Evolutionary conservation across 202 grass and related monocot species (phyloP).

Genomic region (Carex sylvatica): DNA sequence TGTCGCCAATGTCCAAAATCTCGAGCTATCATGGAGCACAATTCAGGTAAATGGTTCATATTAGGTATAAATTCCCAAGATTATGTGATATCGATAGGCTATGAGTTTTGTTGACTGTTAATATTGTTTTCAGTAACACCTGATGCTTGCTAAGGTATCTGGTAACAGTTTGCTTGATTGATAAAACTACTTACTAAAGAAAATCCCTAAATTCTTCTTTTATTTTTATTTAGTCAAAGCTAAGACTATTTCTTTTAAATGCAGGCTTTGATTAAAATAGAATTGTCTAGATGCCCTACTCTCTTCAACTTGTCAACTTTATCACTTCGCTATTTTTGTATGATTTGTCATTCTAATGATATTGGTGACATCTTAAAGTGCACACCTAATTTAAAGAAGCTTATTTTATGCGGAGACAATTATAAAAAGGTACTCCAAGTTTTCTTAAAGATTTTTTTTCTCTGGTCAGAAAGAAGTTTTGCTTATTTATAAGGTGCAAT

Average conservation of each 20-base stretch:
- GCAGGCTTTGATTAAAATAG: not conserved
- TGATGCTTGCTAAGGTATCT: too few species aligned
- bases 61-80: not conserved
- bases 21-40: not conserved
- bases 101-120: too few species aligned
- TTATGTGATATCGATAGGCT: too few species aligned
- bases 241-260: not conserved
- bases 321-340: not conserved
- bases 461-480: too few species aligned
- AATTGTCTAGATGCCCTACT: not conserved
- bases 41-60: not conserved
- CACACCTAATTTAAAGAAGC: not conserved
- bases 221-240: not conserved
- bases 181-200: not conserved
- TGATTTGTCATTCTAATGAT: not conserved
- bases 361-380: not conserved
- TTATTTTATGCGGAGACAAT: not conserved
- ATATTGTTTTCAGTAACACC: too few species aligned
- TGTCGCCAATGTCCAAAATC: not conserved
- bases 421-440: too few species aligned
- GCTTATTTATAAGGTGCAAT: too few species aligned
- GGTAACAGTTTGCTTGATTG: too few species aligned
- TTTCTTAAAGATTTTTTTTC: too few species aligned
- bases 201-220: not conserved
- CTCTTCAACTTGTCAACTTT: not conserved